Base-by-base conservation (phyloP, 129 eudicot species). In the Logfia minima region DNA sequence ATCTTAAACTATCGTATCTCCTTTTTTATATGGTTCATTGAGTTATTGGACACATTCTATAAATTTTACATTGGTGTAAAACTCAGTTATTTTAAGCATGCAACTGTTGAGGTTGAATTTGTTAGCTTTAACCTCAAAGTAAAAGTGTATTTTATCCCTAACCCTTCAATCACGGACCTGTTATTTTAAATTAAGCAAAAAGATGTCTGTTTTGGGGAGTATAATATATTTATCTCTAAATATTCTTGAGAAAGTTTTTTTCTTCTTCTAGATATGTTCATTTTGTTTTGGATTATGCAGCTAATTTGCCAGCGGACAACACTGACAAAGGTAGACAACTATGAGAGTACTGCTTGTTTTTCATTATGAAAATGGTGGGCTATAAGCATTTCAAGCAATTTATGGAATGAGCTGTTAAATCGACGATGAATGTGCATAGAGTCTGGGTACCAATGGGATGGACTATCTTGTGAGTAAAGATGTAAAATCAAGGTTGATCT, bases 291-390 rank as follows among this genome's bases (percentile, higher is more conserved):
- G 22, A 18, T 69, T 39, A 11, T 52, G 74, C 68, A 80, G 83
- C 23, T 37, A 26, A 56, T 58, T 68, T 59, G 64, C 23, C 51
- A 48, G 78, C 17, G 60, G 63, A 79, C 39, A 71, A 16, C 39
- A 48, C 66, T 72, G 41, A 18, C 34, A 80, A 8, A 41, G 74
- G 79, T 56, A 39, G 52, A 52, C 43, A 70, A 16, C 67, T 69
- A 34, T 73, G 70, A 22, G 48, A 60, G 23, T 66, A 53, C 39
- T 32, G 41, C 43, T 74, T 80, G 62, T 74, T 69, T 34, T 67
- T 65, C 67, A 39, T 37, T 39, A 80, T 35, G 68, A 65, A 80
- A 66, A 72, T 63, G 72, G 60, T 79, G 51, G 79, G 74, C 32
- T 58, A 28, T 53, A 68, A 62, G 67, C 52, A 64, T 58, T 69